Evolutionary conservation across 169 alveolate genomes (phyloP).

Genomic region (Pseudocohnilembus persalinus): DNA sequence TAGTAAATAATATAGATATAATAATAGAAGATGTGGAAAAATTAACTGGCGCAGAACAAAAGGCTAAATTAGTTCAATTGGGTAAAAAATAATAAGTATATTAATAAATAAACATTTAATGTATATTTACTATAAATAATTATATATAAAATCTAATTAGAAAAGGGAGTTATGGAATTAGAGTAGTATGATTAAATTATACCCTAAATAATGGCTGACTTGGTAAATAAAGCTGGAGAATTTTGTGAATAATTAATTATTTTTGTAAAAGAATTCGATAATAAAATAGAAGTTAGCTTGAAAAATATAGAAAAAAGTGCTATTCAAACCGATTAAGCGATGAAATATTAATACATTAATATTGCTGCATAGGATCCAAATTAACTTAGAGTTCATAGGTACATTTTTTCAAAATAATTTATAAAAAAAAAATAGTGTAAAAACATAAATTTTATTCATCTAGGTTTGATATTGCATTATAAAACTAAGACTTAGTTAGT

Average conservation of each 20-base stretch:
- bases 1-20: slow-evolving; percentile 4
- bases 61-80: background rate
- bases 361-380: background rate
- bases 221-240: slow-evolving; percentile 23
- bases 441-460: too few species aligned
- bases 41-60: background rate
- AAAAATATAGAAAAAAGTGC: background rate
- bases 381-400: background rate
- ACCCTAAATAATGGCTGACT: slow-evolving; percentile 13
- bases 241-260: background rate
- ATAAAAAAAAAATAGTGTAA: background rate
- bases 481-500: background rate
- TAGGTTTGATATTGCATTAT: background rate
- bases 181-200: slow-evolving; percentile 1
- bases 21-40: slow-evolving; percentile 11
- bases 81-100: slow-evolving; percentile 2
- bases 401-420: background rate
- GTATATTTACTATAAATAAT: background rate
- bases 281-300: background rate
- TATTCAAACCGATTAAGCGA: slow-evolving; percentile 7
- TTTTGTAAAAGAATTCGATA: background rate
- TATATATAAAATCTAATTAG: background rate
- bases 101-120: too few species aligned
- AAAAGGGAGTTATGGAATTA: background rate
- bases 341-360: slow-evolving; percentile 7